These are phyloP conservation scores for Neofusicoccum sp. DNA, from an alignment of 2,329 filamentous ascomycete species.

Conservation along the genomic window DNA sequence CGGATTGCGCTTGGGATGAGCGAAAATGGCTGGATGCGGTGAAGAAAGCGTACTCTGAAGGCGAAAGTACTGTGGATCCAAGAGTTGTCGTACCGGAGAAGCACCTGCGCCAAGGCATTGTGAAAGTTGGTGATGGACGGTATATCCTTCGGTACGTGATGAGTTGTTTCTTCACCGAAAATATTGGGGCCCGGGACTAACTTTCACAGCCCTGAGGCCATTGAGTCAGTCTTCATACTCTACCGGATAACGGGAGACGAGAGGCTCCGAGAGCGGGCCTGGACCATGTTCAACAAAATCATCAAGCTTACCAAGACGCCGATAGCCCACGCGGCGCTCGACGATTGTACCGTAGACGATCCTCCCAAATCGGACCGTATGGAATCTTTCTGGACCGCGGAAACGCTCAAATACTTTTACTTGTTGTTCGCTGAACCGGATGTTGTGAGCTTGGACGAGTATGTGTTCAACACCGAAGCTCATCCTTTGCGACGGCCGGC, in stretches of 20 bases:
- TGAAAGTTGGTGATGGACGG: not conserved
- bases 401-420: constrained; percentile 55
- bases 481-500: constrained; percentile 6
- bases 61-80: not conserved
- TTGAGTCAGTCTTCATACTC: constrained; percentile 63
- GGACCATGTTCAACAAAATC: constrained; percentile 54
- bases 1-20: constrained; percentile 57
- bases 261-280: constrained; percentile 47
- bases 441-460: constrained; percentile 49
- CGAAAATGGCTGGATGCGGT: constrained; percentile 50
- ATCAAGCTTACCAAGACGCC: constrained; percentile 45
- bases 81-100: too few relatives aligned
- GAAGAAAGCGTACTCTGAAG: not conserved
- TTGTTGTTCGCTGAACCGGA: constrained; percentile 48
- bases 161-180: not conserved
- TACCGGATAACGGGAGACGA: constrained; percentile 62
- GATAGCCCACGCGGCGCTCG: constrained; percentile 49
- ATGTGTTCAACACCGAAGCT: constrained; percentile 43
- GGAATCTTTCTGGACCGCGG: constrained; percentile 54
- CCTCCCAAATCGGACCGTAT: constrained; percentile 47
- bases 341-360: constrained; percentile 43
- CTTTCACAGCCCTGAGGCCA: constrained; percentile 57
- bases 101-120: not conserved
- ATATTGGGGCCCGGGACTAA: too few relatives aligned
- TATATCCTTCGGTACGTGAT: not conserved